Conservation (phyloP, 1,284 basidiomycete species). For the Paramarasmius palmivorus region DNA sequence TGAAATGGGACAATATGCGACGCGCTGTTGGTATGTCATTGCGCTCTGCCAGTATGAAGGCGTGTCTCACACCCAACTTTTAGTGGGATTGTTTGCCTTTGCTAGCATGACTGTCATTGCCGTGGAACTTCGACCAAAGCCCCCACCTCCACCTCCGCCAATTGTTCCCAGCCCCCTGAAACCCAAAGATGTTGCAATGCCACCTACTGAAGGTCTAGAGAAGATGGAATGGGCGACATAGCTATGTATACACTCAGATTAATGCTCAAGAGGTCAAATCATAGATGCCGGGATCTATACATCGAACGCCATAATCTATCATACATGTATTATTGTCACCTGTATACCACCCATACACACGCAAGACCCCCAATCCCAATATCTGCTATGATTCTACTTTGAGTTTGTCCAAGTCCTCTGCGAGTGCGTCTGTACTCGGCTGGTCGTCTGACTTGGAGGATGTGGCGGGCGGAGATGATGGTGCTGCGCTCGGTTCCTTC, state of each 20-base stretch:
- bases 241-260: not conserved
- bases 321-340: not conserved
- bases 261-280: not conserved
- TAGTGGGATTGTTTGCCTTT: conserved; percentile 66
- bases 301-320: not conserved
- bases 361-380: not conserved
- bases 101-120: conserved; percentile 63
- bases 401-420: conserved; percentile 43
- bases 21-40: conserved; percentile 73
- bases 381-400: conserved; percentile 16
- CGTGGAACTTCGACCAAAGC: conserved; percentile 63
- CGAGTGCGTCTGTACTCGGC: conserved; percentile 32
- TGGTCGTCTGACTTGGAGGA: conserved; percentile 8
- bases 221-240: conserved; percentile 35
- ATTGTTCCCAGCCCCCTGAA: conserved; percentile 7
- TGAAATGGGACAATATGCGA: conserved; percentile 91
- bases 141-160: conserved; percentile 33
- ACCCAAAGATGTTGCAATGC: conserved; percentile 20
- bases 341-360: not conserved
- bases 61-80: conserved; percentile 7
- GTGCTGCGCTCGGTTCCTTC: not conserved
- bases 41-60: not conserved
- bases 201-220: conserved; percentile 27
- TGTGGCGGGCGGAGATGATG: not conserved
- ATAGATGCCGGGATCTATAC: not conserved